A percentile compares a stretch with the other conserved stretches of the same genome.
Evolutionary conservation across 2,329 filamentous ascomycete species (phyloP).

Genomic region (Alternaria triticina): DNA sequence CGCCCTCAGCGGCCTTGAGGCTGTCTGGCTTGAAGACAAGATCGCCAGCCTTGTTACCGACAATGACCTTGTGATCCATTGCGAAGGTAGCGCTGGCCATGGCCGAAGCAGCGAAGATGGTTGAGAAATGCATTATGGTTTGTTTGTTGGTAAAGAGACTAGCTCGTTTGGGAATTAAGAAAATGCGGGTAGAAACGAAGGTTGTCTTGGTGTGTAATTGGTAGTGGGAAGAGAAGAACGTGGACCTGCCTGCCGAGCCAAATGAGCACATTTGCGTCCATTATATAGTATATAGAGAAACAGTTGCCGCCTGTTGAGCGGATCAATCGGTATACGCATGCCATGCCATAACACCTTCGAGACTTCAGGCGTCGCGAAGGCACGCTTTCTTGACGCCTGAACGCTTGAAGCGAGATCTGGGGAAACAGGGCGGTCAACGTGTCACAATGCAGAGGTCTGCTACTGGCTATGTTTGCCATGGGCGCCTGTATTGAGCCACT

Average conservation of each 20-base stretch:
- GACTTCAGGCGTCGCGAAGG: constrained; percentile 43
- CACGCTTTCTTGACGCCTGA: constrained; percentile 30
- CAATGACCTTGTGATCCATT: constrained; percentile 41
- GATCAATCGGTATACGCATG: constrained; percentile 31
- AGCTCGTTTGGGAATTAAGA: constrained; percentile 37
- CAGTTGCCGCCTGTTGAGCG: constrained; percentile 27
- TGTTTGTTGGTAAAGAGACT: constrained; percentile 35
- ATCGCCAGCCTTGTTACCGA: constrained; percentile 34
- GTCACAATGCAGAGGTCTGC: constrained; percentile 5
- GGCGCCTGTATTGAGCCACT: constrained; percentile 39
- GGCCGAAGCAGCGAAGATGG: constrained; percentile 41
- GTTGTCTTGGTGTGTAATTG: constrained; percentile 35
- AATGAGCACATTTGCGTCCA: constrained; percentile 42
- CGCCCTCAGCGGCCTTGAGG: constrained; percentile 44
- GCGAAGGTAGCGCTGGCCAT: constrained; percentile 40
- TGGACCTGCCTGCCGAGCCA: constrained; percentile 45
- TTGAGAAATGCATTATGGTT: constrained; percentile 50
- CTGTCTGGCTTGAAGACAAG: constrained; percentile 45
- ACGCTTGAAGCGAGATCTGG: constrained; percentile 13
- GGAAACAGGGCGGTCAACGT: constrained; percentile 18
- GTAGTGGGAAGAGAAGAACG: constrained; percentile 38
- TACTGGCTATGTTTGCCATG: constrained; percentile 33
- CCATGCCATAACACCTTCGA: constrained; percentile 44
- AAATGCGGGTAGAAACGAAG: constrained; percentile 26
- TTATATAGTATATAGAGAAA: constrained; percentile 44